Evolutionary conservation across 2,329 filamentous ascomycete genomes (phyloP).

Genomic region (Pseudovirgaria hyperparasitica): DNA sequence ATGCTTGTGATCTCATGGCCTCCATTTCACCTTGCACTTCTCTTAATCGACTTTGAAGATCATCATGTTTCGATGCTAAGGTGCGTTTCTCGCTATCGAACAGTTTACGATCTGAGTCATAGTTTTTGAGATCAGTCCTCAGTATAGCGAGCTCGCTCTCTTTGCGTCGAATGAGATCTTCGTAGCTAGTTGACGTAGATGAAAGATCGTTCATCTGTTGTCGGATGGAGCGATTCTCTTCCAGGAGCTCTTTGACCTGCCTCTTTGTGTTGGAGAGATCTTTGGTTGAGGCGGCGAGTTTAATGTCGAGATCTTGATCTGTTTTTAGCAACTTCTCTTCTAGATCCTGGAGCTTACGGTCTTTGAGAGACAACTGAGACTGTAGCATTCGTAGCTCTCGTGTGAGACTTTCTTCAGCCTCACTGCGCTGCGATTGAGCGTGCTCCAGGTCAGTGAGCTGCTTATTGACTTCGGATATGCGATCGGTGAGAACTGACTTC

Average conservation of each 20-base stretch:
- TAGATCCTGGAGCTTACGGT: conserved; percentile 77
- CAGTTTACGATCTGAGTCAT: conserved; percentile 64
- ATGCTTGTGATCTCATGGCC: conserved; percentile 71
- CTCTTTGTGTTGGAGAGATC: conserved; percentile 63
- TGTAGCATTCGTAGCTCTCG: conserved; percentile 85
- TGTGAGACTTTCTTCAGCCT: conserved; percentile 61
- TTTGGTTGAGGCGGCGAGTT: conserved; percentile 64
- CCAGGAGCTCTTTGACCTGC: conserved; percentile 61
- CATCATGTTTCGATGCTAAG: conserved; percentile 65
- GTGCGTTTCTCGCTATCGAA: conserved; percentile 68
- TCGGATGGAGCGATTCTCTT: conserved; percentile 72
- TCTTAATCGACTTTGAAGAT: conserved; percentile 60
- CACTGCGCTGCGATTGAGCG: conserved; percentile 59
- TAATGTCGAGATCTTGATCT: conserved; percentile 81
- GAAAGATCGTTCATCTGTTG: conserved; percentile 79
- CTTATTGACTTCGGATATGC: conserved; percentile 55
- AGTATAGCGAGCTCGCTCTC: conserved; percentile 84
- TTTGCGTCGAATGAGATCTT: conserved; percentile 84
- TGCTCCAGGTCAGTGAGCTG: conserved; percentile 59
- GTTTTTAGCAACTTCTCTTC: conserved; percentile 72
- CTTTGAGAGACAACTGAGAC: conserved; percentile 79
- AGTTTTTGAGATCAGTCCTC: conserved; percentile 70
- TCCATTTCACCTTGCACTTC: conserved; percentile 82
- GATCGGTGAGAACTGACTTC: conserved; percentile 60
- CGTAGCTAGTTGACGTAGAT: conserved; percentile 84